Base-by-base conservation (phyloP, 148 eudicot genomes). In the Spergularia bocconei region DNA sequence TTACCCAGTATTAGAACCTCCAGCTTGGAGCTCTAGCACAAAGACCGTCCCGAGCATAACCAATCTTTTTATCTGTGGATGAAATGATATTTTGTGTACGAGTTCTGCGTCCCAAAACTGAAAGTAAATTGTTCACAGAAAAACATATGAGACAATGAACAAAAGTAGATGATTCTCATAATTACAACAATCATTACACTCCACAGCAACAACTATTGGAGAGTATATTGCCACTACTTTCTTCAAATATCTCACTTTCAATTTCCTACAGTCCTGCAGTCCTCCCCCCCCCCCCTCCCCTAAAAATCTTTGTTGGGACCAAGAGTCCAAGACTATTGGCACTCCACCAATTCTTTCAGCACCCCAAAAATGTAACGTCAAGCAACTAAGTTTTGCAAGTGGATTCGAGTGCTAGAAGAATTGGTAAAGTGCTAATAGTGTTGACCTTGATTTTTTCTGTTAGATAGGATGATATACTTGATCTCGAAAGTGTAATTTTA, bases 1-100 rank as follows among this genome's bases (percentile, higher is more conserved):
- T 72, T 92, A 95, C 98, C 99, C 99, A 33, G 90, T 84, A 81
- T 88, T 84, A 67, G 78, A 70, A 78, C 92, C 99, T 77, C 87
- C 87, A 47, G 93, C 91, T 82, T 63, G 77, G 57, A 95, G 92
- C 85, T 95, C 99, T 57, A 95, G 74, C 13, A 92, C 98, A 78
- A 84, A 92, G 58, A 95, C 83, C 39, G 99, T 92, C 70, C 99
- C 99, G 70, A 92, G 61, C 13, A 81, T 85, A 67, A 92, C 87
- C 78, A 95, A 84, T 81, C 98, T 92, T 74, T 77, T 63, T 44
- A 92, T 85, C 66, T 84, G 86, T 53, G 89, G 91, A 83, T 84
- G 94, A 54, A 74, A 85, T 69, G 99, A 90, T 73, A 95, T 86
- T 79, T 86, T 85, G 13, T 68, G 73, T 61, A 95, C 97, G 50